Evolutionary conservation across 345 rosid genomes (phyloP).

Genomic region (Atalantia buxifolia): DNA sequence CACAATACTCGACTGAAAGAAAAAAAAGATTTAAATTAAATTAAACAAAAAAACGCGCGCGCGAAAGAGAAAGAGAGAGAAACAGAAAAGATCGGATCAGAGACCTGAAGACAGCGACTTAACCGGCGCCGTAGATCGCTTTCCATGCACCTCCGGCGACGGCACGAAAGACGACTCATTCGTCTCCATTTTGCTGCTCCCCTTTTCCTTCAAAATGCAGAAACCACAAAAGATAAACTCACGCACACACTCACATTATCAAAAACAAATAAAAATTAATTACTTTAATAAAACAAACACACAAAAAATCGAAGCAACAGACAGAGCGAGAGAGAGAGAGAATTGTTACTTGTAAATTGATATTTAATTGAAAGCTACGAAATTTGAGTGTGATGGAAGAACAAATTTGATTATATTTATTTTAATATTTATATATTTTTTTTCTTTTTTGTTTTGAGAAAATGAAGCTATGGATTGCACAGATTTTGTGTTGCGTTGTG

Average conservation of each 20-base stretch:
- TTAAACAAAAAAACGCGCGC: too few species aligned
- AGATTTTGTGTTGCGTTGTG: not conserved
- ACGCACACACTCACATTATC: constrained; percentile 8
- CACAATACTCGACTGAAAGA: not conserved
- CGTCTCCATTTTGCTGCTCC: constrained; percentile 60
- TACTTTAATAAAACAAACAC: not conserved
- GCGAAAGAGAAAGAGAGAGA: not conserved
- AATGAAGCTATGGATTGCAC: constrained; percentile 6
- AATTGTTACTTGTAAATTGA: not conserved
- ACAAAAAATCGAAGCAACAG: not conserved
- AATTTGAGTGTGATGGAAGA: not conserved
- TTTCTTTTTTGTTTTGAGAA: too few species aligned
- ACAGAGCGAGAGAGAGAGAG: not conserved
- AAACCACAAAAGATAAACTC: not conserved
- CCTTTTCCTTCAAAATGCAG: constrained; percentile 10
- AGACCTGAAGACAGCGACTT: constrained; percentile 67
- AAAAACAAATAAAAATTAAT: not conserved
- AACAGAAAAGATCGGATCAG: constrained; percentile 46
- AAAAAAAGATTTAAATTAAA: not conserved
- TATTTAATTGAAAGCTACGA: not conserved
- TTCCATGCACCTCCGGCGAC: constrained; percentile 67
- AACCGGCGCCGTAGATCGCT: constrained; percentile 68
- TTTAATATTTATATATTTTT: not conserved
- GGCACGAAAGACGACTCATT: constrained; percentile 80
- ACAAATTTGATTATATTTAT: not conserved